Conservation (phyloP, 2,329 filamentous ascomycete genomes). For the Dendryphion nanum region DNA sequence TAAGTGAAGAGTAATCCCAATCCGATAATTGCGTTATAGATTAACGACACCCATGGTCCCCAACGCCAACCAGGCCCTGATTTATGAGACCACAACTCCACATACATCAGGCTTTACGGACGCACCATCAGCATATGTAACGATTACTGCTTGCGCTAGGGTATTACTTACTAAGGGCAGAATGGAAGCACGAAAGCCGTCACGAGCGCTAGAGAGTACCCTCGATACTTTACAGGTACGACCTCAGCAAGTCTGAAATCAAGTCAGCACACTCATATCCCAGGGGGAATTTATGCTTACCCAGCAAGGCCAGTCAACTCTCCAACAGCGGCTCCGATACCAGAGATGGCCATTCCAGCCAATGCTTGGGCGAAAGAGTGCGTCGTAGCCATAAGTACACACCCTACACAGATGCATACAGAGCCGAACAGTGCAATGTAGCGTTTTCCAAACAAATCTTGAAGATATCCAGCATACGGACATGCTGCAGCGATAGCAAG, state of each 20-base stretch:
- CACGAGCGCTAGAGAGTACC: slow-evolving; percentile 31
- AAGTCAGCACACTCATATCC: slow-evolving; percentile 9
- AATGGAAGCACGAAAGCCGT: slow-evolving; percentile 37
- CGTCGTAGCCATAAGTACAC: slow-evolving; percentile 25
- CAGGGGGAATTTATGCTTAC: slow-evolving; percentile 17
- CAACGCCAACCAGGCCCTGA: slow-evolving; percentile 26
- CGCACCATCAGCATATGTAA: neutral
- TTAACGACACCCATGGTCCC: slow-evolving; percentile 35
- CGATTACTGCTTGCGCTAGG: too few species aligned
- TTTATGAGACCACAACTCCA: neutral
- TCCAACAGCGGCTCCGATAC: slow-evolving; percentile 33
- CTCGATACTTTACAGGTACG: slow-evolving; percentile 33
- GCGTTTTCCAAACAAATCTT: slow-evolving; percentile 36
- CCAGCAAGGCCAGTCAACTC: slow-evolving; percentile 37
- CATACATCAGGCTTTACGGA: too few species aligned
- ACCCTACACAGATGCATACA: slow-evolving; percentile 29
- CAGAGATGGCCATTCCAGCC: slow-evolving; percentile 33
- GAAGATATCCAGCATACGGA: slow-evolving; percentile 36
- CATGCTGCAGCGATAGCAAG: slow-evolving; percentile 35
- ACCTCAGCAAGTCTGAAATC: slow-evolving; percentile 28
- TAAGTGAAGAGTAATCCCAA: slow-evolving; percentile 31
- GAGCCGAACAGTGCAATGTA: slow-evolving; percentile 36
- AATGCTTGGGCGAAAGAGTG: slow-evolving; percentile 34
- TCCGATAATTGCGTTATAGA: slow-evolving; percentile 30
- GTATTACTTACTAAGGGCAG: too few species aligned